Base-by-base conservation (phyloP, 768 basidiomycete genomes). In the Kwoniella sp. region DNA sequence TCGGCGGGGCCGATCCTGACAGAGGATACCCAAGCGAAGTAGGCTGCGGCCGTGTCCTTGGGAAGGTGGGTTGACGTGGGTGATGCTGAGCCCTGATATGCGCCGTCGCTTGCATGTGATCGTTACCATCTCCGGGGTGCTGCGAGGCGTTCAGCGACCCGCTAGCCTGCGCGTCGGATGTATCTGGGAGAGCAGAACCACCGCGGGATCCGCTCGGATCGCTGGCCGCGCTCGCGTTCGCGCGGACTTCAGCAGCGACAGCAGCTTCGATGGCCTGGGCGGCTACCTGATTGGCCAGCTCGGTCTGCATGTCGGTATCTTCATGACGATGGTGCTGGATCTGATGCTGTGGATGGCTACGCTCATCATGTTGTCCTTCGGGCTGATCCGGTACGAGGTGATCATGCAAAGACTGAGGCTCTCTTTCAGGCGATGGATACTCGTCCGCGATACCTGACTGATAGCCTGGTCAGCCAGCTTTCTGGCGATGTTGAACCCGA, bases 361-460 rank as follows among this genome's bases (percentile, higher is more conserved):
- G 19, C 27, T 12, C 41, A 36, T 52, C 29, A 1, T 26, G 20
- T 37, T 39, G 51, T 25, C 9, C 17, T 5, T 34, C 27, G 14
- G 25, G 28, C 17, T 44, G 32, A 28, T 53, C 43, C 19, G 23
- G 34, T 11, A 46, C 27, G 5, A 26, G 17, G 26, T 50, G 39
- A 32, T 50, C 49, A 34, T 22, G 28, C 22, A 52, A 28, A 15
- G 43, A 45, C 6, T 42, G 25, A 5, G 42, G 50, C 17, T 28
- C 40, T 29, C 47, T 53, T 41, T 52, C 56, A 2, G 65, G 65
- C 6, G 65, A 67, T 14, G 65, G 65, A 29, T 59, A 67, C 12
- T 67, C 65, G 41, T 67, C 65, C 27, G 65, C 65, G 26, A 62
- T 56, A 32, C 40, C 44, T 6, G 65, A 52, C 63, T 65, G 47